These are phyloP conservation scores for Podosphaera leucotricha DNA, from an alignment of 2,329 filamentous ascomycete species.

Conservation along the genomic window DNA sequence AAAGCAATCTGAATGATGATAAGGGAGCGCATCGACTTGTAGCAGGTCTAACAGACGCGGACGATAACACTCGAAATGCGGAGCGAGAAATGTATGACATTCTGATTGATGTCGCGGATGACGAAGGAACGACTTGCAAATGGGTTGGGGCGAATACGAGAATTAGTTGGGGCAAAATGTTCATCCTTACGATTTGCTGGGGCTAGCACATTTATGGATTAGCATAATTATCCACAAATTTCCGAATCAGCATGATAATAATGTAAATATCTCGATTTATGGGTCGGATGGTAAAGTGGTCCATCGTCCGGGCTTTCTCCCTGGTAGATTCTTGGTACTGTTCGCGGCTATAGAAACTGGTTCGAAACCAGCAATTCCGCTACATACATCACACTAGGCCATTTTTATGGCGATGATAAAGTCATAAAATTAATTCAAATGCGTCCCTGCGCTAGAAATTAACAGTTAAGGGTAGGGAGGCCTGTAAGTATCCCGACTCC, in stretches of 20 bases:
- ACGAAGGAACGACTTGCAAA: conserved; percentile 1
- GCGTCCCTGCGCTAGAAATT: too few species aligned
- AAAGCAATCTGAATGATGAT: conserved; percentile 16
- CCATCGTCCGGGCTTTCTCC: too few species aligned
- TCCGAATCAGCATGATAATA: not conserved
- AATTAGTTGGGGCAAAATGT: not conserved
- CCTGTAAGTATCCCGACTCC: too few species aligned
- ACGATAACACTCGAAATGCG: conserved; percentile 35
- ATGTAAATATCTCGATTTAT: too few species aligned
- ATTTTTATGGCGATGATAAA: too few species aligned
- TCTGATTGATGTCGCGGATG: conserved; percentile 9
- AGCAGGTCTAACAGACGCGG: conserved; percentile 22
- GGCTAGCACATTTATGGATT: not conserved
- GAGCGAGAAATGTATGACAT: conserved; percentile 37
- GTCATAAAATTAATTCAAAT: too few species aligned
- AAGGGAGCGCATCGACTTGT: conserved; percentile 28
- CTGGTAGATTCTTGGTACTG: too few species aligned
- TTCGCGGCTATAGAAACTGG: too few species aligned
- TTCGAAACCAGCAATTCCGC: too few species aligned
- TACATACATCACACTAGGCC: too few species aligned
- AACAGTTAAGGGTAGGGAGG: too few species aligned
- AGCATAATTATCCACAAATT: not conserved
- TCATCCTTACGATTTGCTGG: not conserved
- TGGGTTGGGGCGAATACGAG: not conserved
- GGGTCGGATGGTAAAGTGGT: too few species aligned